A percentile compares a stretch with the other conserved stretches of the same genome.
These are phyloP conservation scores for Penicillium sp. DNA, from an alignment of 2,329 filamentous ascomycete species.

Conservation along the genomic window DNA sequence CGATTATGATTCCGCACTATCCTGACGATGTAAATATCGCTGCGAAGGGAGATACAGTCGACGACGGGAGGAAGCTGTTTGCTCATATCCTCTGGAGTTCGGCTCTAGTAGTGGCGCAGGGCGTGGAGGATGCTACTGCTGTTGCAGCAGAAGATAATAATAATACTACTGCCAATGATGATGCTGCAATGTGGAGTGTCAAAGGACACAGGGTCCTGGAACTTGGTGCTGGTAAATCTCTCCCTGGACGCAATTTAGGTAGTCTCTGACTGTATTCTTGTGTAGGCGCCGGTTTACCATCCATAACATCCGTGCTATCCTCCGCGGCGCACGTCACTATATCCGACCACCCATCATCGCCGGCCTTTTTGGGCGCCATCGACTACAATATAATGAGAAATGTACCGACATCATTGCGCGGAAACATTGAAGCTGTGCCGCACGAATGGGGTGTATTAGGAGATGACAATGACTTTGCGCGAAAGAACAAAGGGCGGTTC, in stretches of 20 bases:
- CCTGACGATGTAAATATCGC: conserved; percentile 21
- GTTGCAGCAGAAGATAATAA: conserved; percentile 14
- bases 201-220: conserved; percentile 53
- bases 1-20: conserved; percentile 39
- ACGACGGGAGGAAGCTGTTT: conserved; percentile 51
- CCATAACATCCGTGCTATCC: conserved; percentile 34
- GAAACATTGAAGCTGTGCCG: conserved; percentile 36
- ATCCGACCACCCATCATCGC: conserved; percentile 48
- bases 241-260: not conserved
- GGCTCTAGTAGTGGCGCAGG: conserved; percentile 40
- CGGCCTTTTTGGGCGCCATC: conserved; percentile 40
- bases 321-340: conserved; percentile 41
- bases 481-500: conserved; percentile 37
- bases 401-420: conserved; percentile 26
- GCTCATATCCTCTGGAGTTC: conserved; percentile 60
- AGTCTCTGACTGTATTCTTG: not conserved
- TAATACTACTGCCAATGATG: not conserved
- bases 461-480: conserved; percentile 35
- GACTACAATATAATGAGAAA: conserved; percentile 47
- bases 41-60: conserved; percentile 19
- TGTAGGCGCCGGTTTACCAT: conserved; percentile 40
- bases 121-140: conserved; percentile 32
- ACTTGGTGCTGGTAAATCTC: conserved; percentile 59
- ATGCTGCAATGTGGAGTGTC: conserved; percentile 38
- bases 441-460: conserved; percentile 52